Conservation (phyloP, 2,329 filamentous ascomycete species). For the Aspergillus tamarii region DNA sequence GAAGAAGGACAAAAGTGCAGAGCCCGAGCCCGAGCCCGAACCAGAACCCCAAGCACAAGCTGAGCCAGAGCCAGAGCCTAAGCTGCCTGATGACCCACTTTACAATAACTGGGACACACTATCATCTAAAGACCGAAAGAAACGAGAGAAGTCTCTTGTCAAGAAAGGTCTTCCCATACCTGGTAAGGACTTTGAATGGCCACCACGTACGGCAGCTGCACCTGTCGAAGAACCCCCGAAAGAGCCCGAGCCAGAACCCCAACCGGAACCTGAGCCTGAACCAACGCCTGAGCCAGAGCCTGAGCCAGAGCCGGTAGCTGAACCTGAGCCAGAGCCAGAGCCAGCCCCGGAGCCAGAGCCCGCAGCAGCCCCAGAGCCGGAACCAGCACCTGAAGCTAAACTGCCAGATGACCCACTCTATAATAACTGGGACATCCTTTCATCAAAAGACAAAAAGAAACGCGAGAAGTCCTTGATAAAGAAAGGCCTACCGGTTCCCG, state of each 20-base stretch:
- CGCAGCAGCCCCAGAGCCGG: conserved; percentile 29
- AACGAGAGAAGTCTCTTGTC: conserved; percentile 19
- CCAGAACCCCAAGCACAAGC: conserved; percentile 32
- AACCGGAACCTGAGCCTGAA: conserved; percentile 6
- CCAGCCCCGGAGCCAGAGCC: conserved; percentile 34
- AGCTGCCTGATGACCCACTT: conserved; percentile 23
- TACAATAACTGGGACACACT: conserved; percentile 24
- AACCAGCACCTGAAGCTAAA: conserved; percentile 26
- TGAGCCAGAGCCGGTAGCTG: conserved; percentile 21
- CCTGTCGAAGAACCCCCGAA: conserved; percentile 1
- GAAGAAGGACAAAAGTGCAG: conserved; percentile 31
- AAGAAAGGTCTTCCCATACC: conserved; percentile 24
- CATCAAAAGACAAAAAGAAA: conserved; percentile 41
- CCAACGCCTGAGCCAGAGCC: not conserved
- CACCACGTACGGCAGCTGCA: conserved; percentile 1
- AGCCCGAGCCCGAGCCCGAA: conserved; percentile 22
- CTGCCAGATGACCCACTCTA: conserved; percentile 43
- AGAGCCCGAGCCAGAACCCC: conserved; percentile 26
- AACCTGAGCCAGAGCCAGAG: conserved; percentile 26
- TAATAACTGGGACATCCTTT: conserved; percentile 37
- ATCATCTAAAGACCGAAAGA: conserved; percentile 25
- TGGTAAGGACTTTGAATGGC: conserved; percentile 34
- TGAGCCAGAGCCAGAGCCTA: conserved; percentile 32
- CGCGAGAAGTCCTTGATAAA: conserved; percentile 36
- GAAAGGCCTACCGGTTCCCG: conserved; percentile 35